Percentiles rank a stretch among this genome's conserved stretches.
Evolutionary conservation across 2,329 filamentous ascomycete genomes (phyloP).

Genomic region (Ascochyta rabiei): DNA sequence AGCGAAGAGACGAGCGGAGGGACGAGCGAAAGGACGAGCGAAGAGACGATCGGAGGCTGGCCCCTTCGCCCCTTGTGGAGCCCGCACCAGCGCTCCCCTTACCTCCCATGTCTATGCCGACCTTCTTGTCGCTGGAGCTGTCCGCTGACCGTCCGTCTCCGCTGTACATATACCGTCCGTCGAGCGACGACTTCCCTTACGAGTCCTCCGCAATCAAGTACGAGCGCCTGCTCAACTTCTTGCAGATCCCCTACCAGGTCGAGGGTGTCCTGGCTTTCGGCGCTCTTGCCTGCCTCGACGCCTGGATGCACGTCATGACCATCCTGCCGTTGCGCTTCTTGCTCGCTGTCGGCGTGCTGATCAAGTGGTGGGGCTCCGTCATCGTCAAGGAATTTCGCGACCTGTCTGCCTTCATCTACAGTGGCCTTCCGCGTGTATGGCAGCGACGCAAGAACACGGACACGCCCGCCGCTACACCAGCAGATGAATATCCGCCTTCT

Average conservation of each 20-base stretch:
- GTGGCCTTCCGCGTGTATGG: conserved; percentile 81
- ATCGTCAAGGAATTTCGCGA: conserved; percentile 73
- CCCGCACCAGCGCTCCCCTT: conserved; percentile 60
- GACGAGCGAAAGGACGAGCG: conserved; percentile 5
- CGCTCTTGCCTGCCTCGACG: conserved; percentile 87
- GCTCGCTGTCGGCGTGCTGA: conserved; percentile 76
- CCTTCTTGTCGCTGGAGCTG: conserved; percentile 69
- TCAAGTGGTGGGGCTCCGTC: conserved; percentile 78
- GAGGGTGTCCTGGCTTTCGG: conserved; percentile 89
- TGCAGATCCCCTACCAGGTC: conserved; percentile 79
- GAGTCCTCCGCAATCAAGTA: conserved; percentile 93
- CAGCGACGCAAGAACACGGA: conserved; percentile 58
- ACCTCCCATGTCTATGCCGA: conserved; percentile 67
- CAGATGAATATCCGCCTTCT: conserved; percentile 35
- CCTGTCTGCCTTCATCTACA: conserved; percentile 77
- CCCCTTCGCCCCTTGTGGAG: conserved; percentile 50
- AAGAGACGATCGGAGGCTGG: conserved; percentile 23
- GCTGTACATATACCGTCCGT: conserved; percentile 66
- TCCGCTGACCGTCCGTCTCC: conserved; percentile 66
- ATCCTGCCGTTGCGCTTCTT: conserved; percentile 89
- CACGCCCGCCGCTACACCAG: conserved; percentile 31
- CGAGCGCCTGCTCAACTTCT: conserved; percentile 86
- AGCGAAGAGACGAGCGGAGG: conserved; percentile 18
- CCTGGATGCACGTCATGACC: conserved; percentile 96
- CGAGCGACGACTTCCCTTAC: conserved; percentile 71